Percentiles rank a stretch among this genome's conserved stretches.
Evolutionary conservation across 2,329 filamentous ascomycete genomes (phyloP).

Genomic region (Dactylellina parvicollis): DNA sequence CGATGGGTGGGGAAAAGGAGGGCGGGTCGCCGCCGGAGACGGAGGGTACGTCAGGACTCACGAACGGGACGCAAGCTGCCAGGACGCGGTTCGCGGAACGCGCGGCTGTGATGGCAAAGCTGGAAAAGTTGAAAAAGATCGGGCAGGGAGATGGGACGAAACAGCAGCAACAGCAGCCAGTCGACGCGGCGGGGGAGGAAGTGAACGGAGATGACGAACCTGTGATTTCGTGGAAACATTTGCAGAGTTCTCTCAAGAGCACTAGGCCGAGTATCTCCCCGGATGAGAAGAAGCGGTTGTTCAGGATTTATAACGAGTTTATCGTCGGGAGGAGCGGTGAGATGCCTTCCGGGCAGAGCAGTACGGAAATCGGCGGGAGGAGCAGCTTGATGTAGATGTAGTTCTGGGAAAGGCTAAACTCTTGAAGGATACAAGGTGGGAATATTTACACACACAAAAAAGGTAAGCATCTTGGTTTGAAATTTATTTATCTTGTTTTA

Average conservation of each 20-base stretch:
- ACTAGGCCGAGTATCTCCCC: slow-evolving; percentile 85
- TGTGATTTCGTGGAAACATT: slow-evolving; percentile 82
- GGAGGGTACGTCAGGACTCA: slow-evolving; percentile 63
- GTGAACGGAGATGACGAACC: slow-evolving; percentile 71
- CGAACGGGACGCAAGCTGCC: slow-evolving; percentile 60
- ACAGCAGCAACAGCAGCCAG: slow-evolving; percentile 39
- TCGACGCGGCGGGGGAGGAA: slow-evolving; percentile 43
- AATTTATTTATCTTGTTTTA: not conserved
- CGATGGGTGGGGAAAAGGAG: slow-evolving; percentile 39
- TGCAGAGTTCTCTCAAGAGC: slow-evolving; percentile 77
- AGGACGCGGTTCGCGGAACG: slow-evolving; percentile 74
- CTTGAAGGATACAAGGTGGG: no score
- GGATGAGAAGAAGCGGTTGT: slow-evolving; percentile 77
- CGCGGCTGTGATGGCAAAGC: slow-evolving; percentile 80
- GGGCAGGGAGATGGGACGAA: slow-evolving; percentile 29
- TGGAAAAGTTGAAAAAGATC: slow-evolving; percentile 76
- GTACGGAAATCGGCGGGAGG: slow-evolving; percentile 89
- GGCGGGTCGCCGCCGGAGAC: no score
- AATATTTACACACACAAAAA: no score
- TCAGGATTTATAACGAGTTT: slow-evolving; percentile 90
- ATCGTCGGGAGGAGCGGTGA: slow-evolving; percentile 91
- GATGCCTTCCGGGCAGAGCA: slow-evolving; percentile 91
- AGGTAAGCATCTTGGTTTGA: no score
- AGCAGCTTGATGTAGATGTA: slow-evolving; percentile 87
- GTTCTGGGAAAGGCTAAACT: no score